Percentiles rank a stretch among this genome's conserved stretches.
These are phyloP conservation scores for Physcomitrium patens DNA, from an alignment of 225 moss, liverwort and hornwort genomes.

Conservation along the genomic window DNA sequence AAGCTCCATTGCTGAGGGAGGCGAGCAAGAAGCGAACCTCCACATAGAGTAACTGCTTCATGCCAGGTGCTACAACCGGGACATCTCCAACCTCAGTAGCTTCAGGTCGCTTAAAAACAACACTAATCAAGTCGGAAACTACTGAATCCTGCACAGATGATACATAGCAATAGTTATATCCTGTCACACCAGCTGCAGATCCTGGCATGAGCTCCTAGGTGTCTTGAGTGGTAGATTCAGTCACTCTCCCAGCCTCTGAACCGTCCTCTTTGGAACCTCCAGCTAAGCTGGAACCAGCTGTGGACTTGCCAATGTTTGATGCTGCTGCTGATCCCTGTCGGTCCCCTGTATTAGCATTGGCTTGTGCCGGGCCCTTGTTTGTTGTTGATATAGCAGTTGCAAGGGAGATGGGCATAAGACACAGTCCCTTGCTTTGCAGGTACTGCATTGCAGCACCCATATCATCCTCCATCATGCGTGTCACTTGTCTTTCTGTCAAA, in stretches of 20 bases:
- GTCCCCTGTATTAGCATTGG: constrained; percentile 39
- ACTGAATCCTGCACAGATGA: constrained; percentile 62
- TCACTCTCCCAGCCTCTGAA: constrained; percentile 40
- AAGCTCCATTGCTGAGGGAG: constrained; percentile 48
- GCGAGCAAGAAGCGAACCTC: constrained; percentile 48
- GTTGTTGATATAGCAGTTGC: constrained; percentile 97
- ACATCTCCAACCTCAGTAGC: constrained; percentile 53
- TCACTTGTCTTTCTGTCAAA: constrained; percentile 91
- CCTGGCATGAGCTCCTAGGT: constrained; percentile 41
- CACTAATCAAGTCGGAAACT: constrained; percentile 50
- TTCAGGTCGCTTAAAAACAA: constrained; percentile 45
- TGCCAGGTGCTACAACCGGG: constrained; percentile 55
- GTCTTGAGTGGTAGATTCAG: constrained; percentile 41
- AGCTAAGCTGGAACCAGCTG: constrained; percentile 37
- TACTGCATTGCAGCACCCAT: constrained; percentile 99
- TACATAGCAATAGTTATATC: constrained; percentile 48
- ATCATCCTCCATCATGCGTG: constrained; percentile 96
- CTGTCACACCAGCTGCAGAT: constrained; percentile 49
- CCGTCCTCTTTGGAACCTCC: constrained; percentile 47
- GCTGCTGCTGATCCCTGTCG: constrained; percentile 39
- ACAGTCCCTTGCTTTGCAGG: constrained; percentile 94
- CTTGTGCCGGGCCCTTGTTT: constrained; percentile 45
- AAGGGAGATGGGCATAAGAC: constrained; percentile 95
- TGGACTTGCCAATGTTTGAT: constrained; percentile 44
- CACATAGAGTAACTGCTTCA: constrained; percentile 51